Base-by-base conservation (phyloP, 106 monocot species). In the Dioscorea dumetorum region DNA sequence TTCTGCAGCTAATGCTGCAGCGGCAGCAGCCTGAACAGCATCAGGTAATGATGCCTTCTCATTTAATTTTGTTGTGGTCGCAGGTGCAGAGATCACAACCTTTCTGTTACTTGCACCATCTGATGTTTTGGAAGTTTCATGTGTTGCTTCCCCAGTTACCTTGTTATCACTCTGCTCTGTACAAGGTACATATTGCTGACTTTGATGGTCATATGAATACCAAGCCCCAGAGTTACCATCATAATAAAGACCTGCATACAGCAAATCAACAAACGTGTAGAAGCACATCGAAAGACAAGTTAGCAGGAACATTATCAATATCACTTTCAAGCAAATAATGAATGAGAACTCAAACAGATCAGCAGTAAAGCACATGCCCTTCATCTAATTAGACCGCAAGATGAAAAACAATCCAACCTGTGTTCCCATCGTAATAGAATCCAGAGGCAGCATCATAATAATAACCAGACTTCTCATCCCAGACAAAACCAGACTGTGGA, bases 381-480 rank as follows among this genome's bases (percentile, higher is more conserved):
- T 8, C 41, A 41, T 41, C 9, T 41, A 41, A 41, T 41, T 41
- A 65, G 10, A 15, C 17, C 35, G 13, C 1, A 48, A 50, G 23
- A 48, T 18, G 48, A 57, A 19, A 41, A n/a, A 13, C 22, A 62
- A 8, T 63, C 79, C 58, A 57, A 90, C 94, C 99, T 69, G 99
- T 80, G 72, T 99, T 99, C 69, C 87, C 93, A 83, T 99, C 99
- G 75, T 99, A 99, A 67, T 99, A 99, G 64, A 99, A 99, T n/a
- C 99, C 99, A 68, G 99, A 99, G 66, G 99, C 67, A 53, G 99
- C 90, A 83, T 99, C 99, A 73, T 93, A 93, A 74, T 99, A 99
- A 79, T 99, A 99, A 24, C 99, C 99, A 71, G 99, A 93, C 60
- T 84, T 90, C 79, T 99, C 99, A 77, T 99, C 99, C 92, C 93